Percentiles rank a stretch among this genome's conserved stretches.
Evolutionary conservation across 805 yeast genomes (phyloP).

Genomic region (Jamesozyma lodderae): DNA sequence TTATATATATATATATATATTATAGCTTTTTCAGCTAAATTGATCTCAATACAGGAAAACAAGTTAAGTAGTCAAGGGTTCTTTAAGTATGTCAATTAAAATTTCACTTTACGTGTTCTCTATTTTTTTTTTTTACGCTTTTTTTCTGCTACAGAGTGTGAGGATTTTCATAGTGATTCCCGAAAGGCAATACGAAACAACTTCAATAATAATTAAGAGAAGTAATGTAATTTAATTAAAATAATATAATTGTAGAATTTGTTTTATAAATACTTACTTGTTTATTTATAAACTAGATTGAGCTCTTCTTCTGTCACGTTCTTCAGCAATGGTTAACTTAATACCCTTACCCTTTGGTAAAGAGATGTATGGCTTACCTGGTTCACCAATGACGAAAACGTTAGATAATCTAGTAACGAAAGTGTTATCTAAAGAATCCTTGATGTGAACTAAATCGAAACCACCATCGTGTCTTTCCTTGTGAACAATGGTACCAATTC

Average conservation of each 20-base stretch:
- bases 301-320: slow-evolving; percentile 97
- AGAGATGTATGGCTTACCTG: slow-evolving; percentile 87
- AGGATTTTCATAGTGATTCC: not conserved
- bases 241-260: no score
- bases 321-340: slow-evolving; percentile 90
- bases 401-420: slow-evolving; percentile 90
- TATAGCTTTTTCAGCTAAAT: not conserved
- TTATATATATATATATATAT: not conserved
- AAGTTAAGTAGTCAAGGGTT: no score
- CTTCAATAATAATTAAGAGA: not conserved
- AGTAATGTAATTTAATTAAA: not conserved
- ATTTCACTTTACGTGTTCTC: no score
- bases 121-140: no score
- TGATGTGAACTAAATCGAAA: slow-evolving; percentile 93
- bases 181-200: not conserved
- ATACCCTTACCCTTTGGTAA: slow-evolving; percentile 99
- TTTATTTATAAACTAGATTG: slow-evolving; percentile 46
- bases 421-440: slow-evolving; percentile 89
- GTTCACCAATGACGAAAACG: slow-evolving; percentile 94
- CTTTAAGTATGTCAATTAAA: no score
- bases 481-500: slow-evolving; percentile 93
- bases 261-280: no score
- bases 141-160: not conserved
- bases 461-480: slow-evolving; percentile 98
- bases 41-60: no score